Base-by-base conservation (phyloP, 805 yeast genomes). In the Suhomyces vadensis region DNA sequence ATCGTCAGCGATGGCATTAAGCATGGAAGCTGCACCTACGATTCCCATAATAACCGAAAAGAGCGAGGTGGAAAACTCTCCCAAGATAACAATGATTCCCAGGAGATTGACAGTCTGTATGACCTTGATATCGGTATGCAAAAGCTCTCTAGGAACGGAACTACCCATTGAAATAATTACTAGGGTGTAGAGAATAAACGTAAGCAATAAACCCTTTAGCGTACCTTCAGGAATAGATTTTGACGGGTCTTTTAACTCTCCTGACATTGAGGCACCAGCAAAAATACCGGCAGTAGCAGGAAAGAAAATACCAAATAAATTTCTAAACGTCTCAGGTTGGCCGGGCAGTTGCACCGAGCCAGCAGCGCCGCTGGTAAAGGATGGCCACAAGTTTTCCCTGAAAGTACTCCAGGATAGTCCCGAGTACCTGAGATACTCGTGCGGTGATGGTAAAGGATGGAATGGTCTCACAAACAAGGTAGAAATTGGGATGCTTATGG, bases 251-350 rank as follows among this genome's bases (percentile, higher is more conserved):
- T 78, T 70, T 50, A 94, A 73, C 55, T 90, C 97, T 14, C 99
- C 98, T 31, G 97, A 89, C 99, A 94, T 94, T 19, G 96, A 87
- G 1, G 99, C 97, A 13, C 99, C 99, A 2, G 99, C 98, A 64
- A 94, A 85, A 21, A 94, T 91, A 46, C 99, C 99, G 5, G 98
- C 97, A 0, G 99, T 92, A 1, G 99, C 97, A 8, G 99, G 97
- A 70, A 94, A 94, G 61, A 94, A 89, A 36, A 94, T 87, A 3
- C 98, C 98, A 76, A 94, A 94, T 51, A 95, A 66, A 60, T 87
- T 85, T 43, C 83, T 80, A 58, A 92, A 89, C 1, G 83, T 88
- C 61, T 92, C 98, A 3, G 68, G 65, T 3, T 58, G 58, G 3
- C 64, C 70, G 5, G 64, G 59, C 11, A 75, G 80, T 36, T 55